Evolutionary conservation across 371 early-diverging fungal genomes (phyloP).

Genomic region (Synchytrium microbalum): DNA sequence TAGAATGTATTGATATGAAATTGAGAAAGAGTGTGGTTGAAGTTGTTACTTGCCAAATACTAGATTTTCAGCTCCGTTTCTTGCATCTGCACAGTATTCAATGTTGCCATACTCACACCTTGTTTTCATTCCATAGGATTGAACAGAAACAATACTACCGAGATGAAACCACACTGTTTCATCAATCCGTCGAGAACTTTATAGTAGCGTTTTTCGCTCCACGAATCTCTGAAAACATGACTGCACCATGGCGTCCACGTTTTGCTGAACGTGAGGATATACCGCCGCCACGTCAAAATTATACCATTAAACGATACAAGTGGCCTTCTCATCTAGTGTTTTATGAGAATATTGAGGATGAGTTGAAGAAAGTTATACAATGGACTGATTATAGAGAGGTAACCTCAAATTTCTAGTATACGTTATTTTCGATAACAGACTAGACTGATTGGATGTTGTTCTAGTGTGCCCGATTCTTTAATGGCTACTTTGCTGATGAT

Average conservation of each 20-base stretch:
- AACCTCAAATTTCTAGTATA: slow-evolving; percentile 7
- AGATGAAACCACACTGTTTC: slow-evolving; percentile 81
- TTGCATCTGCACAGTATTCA: too few relatives aligned
- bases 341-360: slow-evolving; percentile 40
- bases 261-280: slow-evolving; percentile 4
- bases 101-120: slow-evolving; percentile 14
- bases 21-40: too few relatives aligned
- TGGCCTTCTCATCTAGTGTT: slow-evolving; percentile 60
- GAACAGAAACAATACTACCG: slow-evolving; percentile 27
- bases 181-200: slow-evolving; percentile 55
- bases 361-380: slow-evolving; percentile 16
- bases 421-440: slow-evolving; percentile 8
- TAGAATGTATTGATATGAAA: slow-evolving; percentile 3
- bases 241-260: background rate
- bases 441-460: slow-evolving; percentile 2
- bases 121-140: background rate
- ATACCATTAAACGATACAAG: slow-evolving; percentile 17
- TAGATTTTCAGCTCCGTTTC: too few relatives aligned
- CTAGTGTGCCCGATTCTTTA: slow-evolving; percentile 76
- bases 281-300: slow-evolving; percentile 6
- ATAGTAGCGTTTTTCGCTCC: slow-evolving; percentile 34
- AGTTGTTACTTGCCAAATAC: too few relatives aligned
- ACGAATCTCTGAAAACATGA: background rate
- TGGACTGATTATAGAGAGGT: slow-evolving; percentile 47
- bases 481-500: slow-evolving; percentile 81